A percentile compares a stretch with the other conserved stretches of the same genome.
phyloP scores from a whole-genome alignment of 176 grass and related monocot genomes.

The Chrysopogon serrulatus region DNA sequence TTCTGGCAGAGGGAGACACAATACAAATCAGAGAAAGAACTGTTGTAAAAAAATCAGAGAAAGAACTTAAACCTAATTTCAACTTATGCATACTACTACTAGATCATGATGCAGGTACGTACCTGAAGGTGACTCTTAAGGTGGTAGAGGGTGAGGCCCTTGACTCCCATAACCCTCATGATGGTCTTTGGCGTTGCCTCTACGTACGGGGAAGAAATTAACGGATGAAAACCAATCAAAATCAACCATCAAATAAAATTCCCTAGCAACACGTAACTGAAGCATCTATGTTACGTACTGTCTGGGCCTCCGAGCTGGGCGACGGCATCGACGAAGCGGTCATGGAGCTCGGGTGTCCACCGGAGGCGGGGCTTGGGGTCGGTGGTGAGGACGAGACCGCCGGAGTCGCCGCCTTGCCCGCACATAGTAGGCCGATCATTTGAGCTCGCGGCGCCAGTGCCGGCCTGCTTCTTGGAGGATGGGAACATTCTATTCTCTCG shows the following conservation, averaged over 20 bases:
- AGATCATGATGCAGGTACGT: neutral
- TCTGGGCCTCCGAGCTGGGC: constrained; percentile 93
- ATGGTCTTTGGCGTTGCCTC: constrained; percentile 98
- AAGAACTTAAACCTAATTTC: constrained; percentile 12
- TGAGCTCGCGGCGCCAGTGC: constrained; percentile 37
- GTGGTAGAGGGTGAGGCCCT: constrained; percentile 94
- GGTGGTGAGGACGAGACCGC: constrained; percentile 95
- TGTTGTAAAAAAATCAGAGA: constrained; percentile 29
- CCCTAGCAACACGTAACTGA: neutral
- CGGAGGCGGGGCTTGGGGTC: constrained; percentile 96
- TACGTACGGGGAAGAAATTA: neutral
- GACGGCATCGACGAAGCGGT: constrained; percentile 91
- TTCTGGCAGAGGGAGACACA: constrained; percentile 42
- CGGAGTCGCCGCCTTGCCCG: constrained; percentile 74
- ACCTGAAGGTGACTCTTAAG: constrained; percentile 99
- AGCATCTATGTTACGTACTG: constrained; percentile 32
- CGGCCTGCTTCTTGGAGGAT: constrained; percentile 79
- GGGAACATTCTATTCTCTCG: constrained; percentile 81
- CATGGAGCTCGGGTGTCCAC: constrained; percentile 95
- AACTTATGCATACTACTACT: neutral
- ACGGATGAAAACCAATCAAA: neutral
- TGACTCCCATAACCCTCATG: constrained; percentile 99
- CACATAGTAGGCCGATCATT: constrained; percentile 69
- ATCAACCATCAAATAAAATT: neutral
- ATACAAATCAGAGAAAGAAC: neutral